Percentiles rank a stretch among this genome's conserved stretches.
Conservation (phyloP, 75 land plant species). For the Isoetes taiwanensis region DNA sequence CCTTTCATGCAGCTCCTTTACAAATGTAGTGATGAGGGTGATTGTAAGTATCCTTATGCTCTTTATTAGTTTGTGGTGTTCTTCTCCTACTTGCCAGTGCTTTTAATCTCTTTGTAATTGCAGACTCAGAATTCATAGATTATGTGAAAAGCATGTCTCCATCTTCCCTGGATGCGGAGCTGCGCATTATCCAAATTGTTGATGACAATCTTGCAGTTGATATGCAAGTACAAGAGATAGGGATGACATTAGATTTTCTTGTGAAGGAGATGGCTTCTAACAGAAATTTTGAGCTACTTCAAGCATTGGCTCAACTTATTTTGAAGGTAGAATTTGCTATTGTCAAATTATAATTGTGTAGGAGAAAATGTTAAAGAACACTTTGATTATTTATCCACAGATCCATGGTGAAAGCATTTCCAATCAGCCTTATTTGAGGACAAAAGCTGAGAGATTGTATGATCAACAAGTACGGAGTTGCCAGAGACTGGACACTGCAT, state of each 20-base stretch:
- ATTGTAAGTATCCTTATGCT: slow-evolving; percentile 39
- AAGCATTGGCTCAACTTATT: slow-evolving; percentile 62
- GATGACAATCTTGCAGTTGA: slow-evolving; percentile 44
- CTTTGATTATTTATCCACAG: slow-evolving; percentile 21
- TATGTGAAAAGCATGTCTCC: slow-evolving; percentile 65
- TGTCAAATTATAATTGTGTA: neutral
- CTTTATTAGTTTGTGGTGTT: too few species aligned
- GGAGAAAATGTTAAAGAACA: neutral
- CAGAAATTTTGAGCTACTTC: slow-evolving; percentile 82
- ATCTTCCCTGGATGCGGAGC: slow-evolving; percentile 69
- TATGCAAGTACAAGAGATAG: slow-evolving; percentile 45
- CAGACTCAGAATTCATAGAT: slow-evolving; percentile 59
- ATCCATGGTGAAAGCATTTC: slow-evolving; percentile 82
- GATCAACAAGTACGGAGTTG: slow-evolving; percentile 51
- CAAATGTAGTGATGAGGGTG: slow-evolving; percentile 35
- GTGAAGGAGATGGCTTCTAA: slow-evolving; percentile 40
- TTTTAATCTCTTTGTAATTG: neutral
- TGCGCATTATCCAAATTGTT: slow-evolving; percentile 72
- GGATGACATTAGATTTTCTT: slow-evolving; percentile 66
- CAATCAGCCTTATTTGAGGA: slow-evolving; percentile 32
- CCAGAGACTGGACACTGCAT: slow-evolving; percentile 57
- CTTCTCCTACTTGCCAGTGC: neutral
- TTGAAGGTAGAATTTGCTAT: slow-evolving; percentile 44
- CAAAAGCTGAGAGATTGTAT: slow-evolving; percentile 52
- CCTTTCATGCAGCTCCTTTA: slow-evolving; percentile 44